Conservation (phyloP, 768 basidiomycete species). For the Podaxis pistillaris region DNA sequence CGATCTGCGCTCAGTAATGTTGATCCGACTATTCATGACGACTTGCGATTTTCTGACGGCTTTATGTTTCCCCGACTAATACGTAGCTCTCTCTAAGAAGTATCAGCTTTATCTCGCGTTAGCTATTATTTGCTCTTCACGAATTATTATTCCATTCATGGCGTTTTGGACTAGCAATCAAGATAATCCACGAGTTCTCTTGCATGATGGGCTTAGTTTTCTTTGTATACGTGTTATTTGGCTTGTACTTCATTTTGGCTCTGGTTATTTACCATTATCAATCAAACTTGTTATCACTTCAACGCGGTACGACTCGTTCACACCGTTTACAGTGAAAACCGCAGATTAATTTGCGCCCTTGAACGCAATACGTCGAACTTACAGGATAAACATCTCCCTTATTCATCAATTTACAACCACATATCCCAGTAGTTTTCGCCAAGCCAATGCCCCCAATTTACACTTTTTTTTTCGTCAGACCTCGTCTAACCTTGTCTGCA, state of each 20-base stretch:
- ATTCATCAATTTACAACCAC: too few relatives aligned
- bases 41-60: constrained; percentile 3
- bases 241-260: neutral
- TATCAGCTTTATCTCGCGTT: neutral
- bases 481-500: too few relatives aligned
- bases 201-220: neutral
- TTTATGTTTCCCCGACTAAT: constrained; percentile 6
- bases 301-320: too few relatives aligned
- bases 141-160: constrained; percentile 10
- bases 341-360: neutral
- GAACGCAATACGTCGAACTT: neutral
- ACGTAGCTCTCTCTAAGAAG: neutral
- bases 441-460: too few relatives aligned
- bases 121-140: neutral
- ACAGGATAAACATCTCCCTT: too few relatives aligned
- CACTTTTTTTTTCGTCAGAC: too few relatives aligned
- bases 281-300: neutral
- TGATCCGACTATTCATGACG: neutral
- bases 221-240: neutral
- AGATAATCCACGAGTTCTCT: neutral
- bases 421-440: too few relatives aligned
- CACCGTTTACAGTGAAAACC: neutral
- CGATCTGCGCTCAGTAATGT: neutral
- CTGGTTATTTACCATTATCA: neutral
- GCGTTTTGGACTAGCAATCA: neutral